Evolutionary conservation across 2,329 filamentous ascomycete species (phyloP), one percentile per base, ranked within the genome.

Genomic region (Penicillium capsulatum): DNA sequence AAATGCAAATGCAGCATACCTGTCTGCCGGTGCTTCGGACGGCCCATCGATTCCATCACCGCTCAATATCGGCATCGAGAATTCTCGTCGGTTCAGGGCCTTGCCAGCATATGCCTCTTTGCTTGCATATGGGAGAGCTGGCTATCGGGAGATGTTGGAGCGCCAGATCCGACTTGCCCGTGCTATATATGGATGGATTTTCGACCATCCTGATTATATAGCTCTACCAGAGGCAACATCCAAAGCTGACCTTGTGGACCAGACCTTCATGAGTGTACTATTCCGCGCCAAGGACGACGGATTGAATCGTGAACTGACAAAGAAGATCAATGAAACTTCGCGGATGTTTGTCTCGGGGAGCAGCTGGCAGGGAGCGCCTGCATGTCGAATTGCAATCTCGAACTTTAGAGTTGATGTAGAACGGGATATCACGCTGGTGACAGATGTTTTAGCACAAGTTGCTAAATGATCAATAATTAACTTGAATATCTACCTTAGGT

Each of bases 31-130:
- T 11, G 54, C 55, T 3, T 54, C 53, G 3, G 54, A 59, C 42
- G 45, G 57, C 34, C 55, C 63, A 38, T 55, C 51, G 1, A 83
- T 92, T 46, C 80, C 82, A n/a, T 90, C 85, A 3, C 90, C 90
- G 0, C 70, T 94, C 11, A 91, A 95, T 64, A 79, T 92, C 40
- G 88, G 89, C 14, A 72, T 96, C 14, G 90, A 96, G 55, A 96
- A 96, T 65, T 95, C 89, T 2, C 80, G 90, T 27, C 83, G 90
- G 4, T 94, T 96, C 70, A 80, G 91, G 37, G 90, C 90, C 0
- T 71, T 96, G n/a, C 90, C 91, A 0, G 84, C 88, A 7, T 96
- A 96, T 58, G 82, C 87, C 8, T 84, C 83, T 0, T 74, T 96
- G 2, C 62, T 83, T 14, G 83, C 84, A 32, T 84, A 92, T 54